phyloP scores from a whole-genome alignment of 2,329 filamentous ascomycete genomes.

The Fusarium nisikadoi region DNA sequence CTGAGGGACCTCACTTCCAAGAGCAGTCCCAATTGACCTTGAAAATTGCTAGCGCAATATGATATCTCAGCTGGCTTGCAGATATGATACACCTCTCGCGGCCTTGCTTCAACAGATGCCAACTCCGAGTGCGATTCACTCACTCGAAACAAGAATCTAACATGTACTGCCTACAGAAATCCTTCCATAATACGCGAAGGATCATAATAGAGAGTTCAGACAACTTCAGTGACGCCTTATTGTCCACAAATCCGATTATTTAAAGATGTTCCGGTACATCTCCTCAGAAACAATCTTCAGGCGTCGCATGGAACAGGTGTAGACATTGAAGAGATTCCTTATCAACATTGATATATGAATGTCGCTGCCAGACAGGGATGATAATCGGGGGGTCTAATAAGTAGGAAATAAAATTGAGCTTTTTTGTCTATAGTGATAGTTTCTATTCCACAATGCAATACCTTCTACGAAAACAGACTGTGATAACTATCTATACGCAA shows the following conservation, averaged over 20 bases:
- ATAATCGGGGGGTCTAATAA: accelerated
- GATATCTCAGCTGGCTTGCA: background rate
- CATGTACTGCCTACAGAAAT: too few species aligned
- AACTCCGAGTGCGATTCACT: background rate
- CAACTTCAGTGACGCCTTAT: background rate
- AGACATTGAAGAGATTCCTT: background rate
- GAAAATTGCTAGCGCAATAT: background rate
- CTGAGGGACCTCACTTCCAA: background rate
- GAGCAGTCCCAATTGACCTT: background rate
- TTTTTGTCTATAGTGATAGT: accelerated
- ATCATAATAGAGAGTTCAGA: accelerated
- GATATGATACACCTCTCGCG: background rate
- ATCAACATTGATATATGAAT: background rate
- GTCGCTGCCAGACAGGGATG: background rate
- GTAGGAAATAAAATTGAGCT: too few species aligned
- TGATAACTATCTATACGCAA: background rate
- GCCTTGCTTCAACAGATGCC: background rate
- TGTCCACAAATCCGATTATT: too few species aligned
- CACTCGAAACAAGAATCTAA: background rate
- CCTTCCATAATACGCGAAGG: accelerated
- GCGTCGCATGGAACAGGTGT: background rate
- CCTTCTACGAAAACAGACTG: background rate
- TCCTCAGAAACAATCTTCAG: background rate
- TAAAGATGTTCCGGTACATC: accelerated
- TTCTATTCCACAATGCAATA: accelerated